A percentile compares a stretch with the other conserved stretches of the same genome.
These are phyloP conservation scores for Lippia alba DNA, from an alignment of 305 asterid species.

Conservation along the genomic window DNA sequence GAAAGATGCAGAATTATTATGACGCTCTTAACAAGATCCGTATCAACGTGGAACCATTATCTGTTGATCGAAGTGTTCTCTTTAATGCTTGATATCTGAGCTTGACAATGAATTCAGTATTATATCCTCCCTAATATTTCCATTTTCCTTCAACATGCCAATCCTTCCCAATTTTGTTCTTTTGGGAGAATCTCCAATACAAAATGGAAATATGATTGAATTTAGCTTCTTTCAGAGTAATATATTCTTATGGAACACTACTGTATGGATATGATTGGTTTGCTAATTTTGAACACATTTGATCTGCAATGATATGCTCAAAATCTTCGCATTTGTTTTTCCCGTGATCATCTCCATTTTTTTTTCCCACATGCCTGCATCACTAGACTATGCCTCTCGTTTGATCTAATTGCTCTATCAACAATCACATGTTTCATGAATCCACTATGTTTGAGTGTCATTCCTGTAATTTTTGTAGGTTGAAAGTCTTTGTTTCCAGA, in stretches of 20 bases:
- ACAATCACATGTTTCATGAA: conserved; percentile 16
- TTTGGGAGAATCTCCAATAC: conserved; percentile 17
- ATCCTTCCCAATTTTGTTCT: conserved; percentile 16
- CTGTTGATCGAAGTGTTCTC: conserved; percentile 24
- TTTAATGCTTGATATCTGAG: background rate
- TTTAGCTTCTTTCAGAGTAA: background rate
- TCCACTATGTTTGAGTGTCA: conserved; percentile 18
- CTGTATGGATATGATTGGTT: background rate
- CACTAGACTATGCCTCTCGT: conserved; percentile 27
- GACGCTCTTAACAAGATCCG: background rate
- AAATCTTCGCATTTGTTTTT: conserved; percentile 12
- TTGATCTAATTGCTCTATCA: conserved; percentile 14
- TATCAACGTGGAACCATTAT: background rate
- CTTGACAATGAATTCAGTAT: background rate
- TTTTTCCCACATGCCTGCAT: conserved; percentile 1
- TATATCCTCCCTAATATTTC: background rate
- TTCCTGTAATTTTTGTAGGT: conserved; percentile 22
- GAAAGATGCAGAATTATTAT: conserved; percentile 27
- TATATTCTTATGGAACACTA: background rate
- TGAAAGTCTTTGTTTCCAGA: conserved; percentile 18
- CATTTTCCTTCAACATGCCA: background rate
- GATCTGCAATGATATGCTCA: conserved; percentile 15
- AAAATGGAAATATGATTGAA: conserved; percentile 24
- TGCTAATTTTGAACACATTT: background rate
- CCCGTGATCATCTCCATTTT: conserved; percentile 21